These are phyloP conservation scores for Phytopythium aichiense DNA, from an alignment of 352 stramenopile genomes.

Conservation along the genomic window DNA sequence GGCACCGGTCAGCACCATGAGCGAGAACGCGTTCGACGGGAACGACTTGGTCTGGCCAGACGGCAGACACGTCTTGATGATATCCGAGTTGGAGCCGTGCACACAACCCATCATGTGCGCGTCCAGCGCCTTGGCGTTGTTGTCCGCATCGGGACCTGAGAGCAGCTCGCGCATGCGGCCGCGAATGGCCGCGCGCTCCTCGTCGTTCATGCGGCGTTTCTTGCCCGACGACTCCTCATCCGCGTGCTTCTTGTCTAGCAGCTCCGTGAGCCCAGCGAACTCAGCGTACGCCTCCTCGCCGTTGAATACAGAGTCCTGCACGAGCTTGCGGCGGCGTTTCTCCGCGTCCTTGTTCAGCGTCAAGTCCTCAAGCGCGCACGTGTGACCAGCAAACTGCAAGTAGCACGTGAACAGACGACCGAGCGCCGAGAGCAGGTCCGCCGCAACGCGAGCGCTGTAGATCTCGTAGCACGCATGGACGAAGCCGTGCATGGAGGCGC, in stretches of 20 bases:
- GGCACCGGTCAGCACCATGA: slow-evolving; percentile 99
- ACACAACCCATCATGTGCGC: slow-evolving; percentile 90
- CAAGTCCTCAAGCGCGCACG: slow-evolving; percentile 98
- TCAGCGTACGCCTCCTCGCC: slow-evolving; percentile 85
- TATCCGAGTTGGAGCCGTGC: slow-evolving; percentile 92
- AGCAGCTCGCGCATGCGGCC: slow-evolving; percentile 75
- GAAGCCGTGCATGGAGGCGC: slow-evolving; percentile 96
- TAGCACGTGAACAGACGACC: slow-evolving; percentile 96
- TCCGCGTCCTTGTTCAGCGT: slow-evolving; percentile 94
- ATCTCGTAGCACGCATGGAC: slow-evolving; percentile 96
- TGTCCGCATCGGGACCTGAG: slow-evolving; percentile 56
- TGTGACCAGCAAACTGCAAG: slow-evolving; percentile 98
- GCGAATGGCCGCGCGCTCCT: slow-evolving; percentile 63
- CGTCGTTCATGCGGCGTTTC: slow-evolving; percentile 85
- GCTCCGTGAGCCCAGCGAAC: slow-evolving; percentile 70
- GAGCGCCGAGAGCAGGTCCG: slow-evolving; percentile 77
- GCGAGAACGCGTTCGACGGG: slow-evolving; percentile 97
- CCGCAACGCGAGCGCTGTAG: slow-evolving; percentile 80
- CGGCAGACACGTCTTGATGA: slow-evolving; percentile 99
- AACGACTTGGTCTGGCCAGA: slow-evolving; percentile 97
- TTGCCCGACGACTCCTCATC: slow-evolving; percentile 42
- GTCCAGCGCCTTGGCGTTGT: slow-evolving; percentile 80
- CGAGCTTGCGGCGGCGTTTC: slow-evolving; percentile 84
- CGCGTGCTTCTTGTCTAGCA: slow-evolving; percentile 56
- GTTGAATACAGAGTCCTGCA: slow-evolving; percentile 77